phyloP scores from a whole-genome alignment of 2,329 filamentous ascomycete genomes.

The Talaromyces sp. region DNA sequence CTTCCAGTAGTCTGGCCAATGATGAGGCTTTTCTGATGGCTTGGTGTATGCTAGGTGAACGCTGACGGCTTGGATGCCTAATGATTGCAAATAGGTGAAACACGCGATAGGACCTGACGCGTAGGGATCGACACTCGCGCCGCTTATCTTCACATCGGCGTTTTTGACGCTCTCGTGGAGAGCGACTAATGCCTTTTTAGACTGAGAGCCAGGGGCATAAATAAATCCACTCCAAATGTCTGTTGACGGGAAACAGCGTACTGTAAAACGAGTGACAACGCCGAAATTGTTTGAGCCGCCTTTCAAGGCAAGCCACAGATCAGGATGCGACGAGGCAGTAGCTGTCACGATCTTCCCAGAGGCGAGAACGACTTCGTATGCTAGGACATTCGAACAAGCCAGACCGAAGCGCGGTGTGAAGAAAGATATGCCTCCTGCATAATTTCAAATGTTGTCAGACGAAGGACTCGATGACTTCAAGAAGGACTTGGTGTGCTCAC shows the following conservation, averaged over 20 bases:
- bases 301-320: conserved; percentile 57
- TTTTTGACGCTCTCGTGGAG: conserved; percentile 7
- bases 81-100: too few relatives aligned
- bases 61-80: too few relatives aligned
- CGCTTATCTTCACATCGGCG: too few relatives aligned
- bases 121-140: too few relatives aligned
- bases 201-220: conserved; percentile 16
- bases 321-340: conserved; percentile 45
- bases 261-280: conserved; percentile 32
- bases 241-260: conserved; percentile 18
- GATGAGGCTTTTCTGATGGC: too few relatives aligned
- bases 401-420: conserved; percentile 53
- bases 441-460: too few relatives aligned
- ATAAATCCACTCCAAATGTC: conserved; percentile 30
- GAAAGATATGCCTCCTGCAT: conserved; percentile 52
- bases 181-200: conserved; percentile 11
- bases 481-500: conserved; percentile 3
- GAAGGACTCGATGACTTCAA: not conserved
- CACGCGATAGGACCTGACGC: too few relatives aligned
- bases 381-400: conserved; percentile 53
- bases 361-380: conserved; percentile 57
- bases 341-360: conserved; percentile 54
- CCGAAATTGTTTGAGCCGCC: conserved; percentile 63
- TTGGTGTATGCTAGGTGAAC: too few relatives aligned
- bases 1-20: too few relatives aligned